These are phyloP conservation scores for Pyronema domesticum DNA, from an alignment of 495 filamentous ascomycete species.

Conservation along the genomic window DNA sequence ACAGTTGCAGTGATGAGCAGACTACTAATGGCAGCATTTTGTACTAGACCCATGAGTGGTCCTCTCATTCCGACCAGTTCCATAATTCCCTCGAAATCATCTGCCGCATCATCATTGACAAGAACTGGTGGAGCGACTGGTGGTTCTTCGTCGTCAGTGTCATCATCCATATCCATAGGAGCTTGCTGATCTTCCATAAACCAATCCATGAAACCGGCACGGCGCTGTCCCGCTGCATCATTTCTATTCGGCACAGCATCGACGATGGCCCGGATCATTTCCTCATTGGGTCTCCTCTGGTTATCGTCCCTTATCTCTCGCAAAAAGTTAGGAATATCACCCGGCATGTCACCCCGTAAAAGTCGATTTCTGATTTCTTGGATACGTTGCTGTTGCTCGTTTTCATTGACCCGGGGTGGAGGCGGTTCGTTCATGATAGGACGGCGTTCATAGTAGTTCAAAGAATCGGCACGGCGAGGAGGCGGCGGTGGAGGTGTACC, in stretches of 20 bases:
- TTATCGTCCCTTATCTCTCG: background rate
- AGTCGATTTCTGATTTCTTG: background rate
- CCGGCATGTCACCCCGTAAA: background rate
- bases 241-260: background rate
- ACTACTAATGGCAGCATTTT: constrained; percentile 86
- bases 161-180: constrained; percentile 14
- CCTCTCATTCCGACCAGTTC: constrained; percentile 95
- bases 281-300: background rate
- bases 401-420: background rate
- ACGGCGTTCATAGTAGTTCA: background rate
- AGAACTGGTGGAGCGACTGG: constrained; percentile 9
- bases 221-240: constrained; percentile 6
- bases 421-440: background rate
- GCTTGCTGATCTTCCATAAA: constrained; percentile 10
- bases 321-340: background rate
- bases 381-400: background rate
- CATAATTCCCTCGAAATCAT: constrained; percentile 94
- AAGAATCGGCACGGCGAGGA: background rate
- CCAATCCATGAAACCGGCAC: constrained; percentile 15
- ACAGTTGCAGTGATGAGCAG: constrained; percentile 77
- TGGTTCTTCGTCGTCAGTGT: constrained; percentile 5
- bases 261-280: background rate
- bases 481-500: background rate
- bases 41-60: constrained; percentile 69
- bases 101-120: constrained; percentile 50